phyloP scores from a whole-genome alignment of 2,329 filamentous ascomycete genomes.

The Incumbomyces delicatus region DNA sequence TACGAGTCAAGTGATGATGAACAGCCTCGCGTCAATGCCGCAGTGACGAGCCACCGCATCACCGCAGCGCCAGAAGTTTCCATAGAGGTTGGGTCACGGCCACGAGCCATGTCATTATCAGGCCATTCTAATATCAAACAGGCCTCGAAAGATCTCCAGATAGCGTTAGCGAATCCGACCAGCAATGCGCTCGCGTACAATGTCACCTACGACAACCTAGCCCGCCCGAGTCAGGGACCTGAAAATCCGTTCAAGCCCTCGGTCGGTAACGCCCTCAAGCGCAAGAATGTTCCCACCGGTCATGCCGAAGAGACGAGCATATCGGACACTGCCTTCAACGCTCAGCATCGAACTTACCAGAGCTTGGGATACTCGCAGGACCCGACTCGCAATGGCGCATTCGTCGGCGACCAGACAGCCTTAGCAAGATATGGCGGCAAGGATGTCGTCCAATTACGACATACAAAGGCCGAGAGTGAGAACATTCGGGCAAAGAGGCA shows the following conservation, averaged over 20 bases:
- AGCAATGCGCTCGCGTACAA: slow-evolving; percentile 44
- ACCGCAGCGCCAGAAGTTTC: slow-evolving; percentile 45
- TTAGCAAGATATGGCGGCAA: slow-evolving; percentile 37
- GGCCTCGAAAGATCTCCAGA: slow-evolving; percentile 41
- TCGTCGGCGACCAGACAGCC: slow-evolving; percentile 39
- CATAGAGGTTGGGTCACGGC: slow-evolving; percentile 46
- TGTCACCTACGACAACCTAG: slow-evolving; percentile 60
- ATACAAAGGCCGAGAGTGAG: slow-evolving; percentile 62
- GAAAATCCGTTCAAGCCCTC: slow-evolving; percentile 65
- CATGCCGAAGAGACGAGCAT: slow-evolving; percentile 79
- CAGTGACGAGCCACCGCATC: slow-evolving; percentile 26
- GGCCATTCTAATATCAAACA: slow-evolving; percentile 28
- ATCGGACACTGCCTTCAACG: slow-evolving; percentile 81
- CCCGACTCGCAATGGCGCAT: slow-evolving; percentile 33
- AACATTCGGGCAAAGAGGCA: slow-evolving; percentile 65
- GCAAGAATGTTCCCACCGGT: slow-evolving; percentile 76
- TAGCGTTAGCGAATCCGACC: slow-evolving; percentile 43
- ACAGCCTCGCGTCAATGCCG: slow-evolving; percentile 15
- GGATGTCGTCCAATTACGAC: slow-evolving; percentile 44
- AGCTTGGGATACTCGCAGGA: slow-evolving; percentile 47
- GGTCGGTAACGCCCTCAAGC: slow-evolving; percentile 49
- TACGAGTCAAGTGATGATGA: slow-evolving; percentile 42
- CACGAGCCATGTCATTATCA: too few relatives aligned
- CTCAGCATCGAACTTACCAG: slow-evolving; percentile 76
- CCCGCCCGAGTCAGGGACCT: slow-evolving; percentile 57